Conservation (phyloP, 768 basidiomycete genomes). For the Boletus subparvulus region DNA sequence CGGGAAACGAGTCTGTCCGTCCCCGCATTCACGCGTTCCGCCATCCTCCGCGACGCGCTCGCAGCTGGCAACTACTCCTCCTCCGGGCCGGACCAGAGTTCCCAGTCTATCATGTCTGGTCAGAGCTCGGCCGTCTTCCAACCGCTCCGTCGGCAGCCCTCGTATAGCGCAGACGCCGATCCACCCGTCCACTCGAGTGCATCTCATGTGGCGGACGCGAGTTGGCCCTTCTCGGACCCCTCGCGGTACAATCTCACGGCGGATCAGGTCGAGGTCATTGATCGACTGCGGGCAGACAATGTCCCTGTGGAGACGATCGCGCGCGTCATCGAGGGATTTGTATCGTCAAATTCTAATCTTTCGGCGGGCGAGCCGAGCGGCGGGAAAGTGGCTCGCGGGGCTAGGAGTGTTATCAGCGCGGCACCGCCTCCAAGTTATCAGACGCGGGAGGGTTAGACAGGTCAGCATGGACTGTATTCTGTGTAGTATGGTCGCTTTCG, state of each 20-base stretch:
- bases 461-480: too few species aligned
- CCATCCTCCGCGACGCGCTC: slow-evolving; percentile 15
- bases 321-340: slow-evolving; percentile 14
- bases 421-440: slow-evolving; percentile 23
- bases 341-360: not conserved
- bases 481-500: not conserved
- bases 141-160: slow-evolving; percentile 5
- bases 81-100: not conserved
- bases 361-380: not conserved
- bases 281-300: slow-evolving; percentile 5
- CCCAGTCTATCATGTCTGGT: slow-evolving; percentile 2
- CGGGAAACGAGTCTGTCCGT: not conserved
- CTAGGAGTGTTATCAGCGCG: slow-evolving; percentile 3
- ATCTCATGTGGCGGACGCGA: not conserved
- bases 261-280: slow-evolving; percentile 14
- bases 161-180: not conserved
- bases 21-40: slow-evolving; percentile 4
- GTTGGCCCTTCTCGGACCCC: not conserved
- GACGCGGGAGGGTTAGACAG: not conserved
- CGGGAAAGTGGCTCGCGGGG: not conserved
- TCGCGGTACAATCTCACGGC: slow-evolving; percentile 8
- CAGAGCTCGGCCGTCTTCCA: not conserved
- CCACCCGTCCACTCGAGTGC: not conserved
- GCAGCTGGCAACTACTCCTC: not conserved
- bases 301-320: slow-evolving; percentile 17